Evolutionary conservation across 768 basidiomycete species (phyloP), one percentile per base, ranked within the genome.

Genomic region (Hygrocybe punicea): DNA sequence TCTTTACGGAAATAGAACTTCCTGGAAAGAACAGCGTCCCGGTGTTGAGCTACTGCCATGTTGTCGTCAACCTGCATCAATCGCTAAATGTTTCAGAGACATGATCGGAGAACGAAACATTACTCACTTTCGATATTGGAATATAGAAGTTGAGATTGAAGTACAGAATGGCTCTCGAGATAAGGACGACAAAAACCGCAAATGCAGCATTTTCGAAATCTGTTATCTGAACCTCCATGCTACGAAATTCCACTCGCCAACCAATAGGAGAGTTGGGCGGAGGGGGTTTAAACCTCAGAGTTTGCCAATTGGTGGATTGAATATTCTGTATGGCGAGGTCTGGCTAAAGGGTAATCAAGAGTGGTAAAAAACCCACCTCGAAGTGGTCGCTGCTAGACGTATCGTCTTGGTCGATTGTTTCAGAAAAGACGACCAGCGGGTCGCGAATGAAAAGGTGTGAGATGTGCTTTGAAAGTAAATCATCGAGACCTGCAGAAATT

Each of bases 291-390:
- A 99, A 99, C 48, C 97, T 84, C 33, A 99, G 78, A 0, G 97
- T 98, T 74, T 99, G 97, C 97, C 97, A 99, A 67, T 99, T 99
- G 4, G 97, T 99, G 2, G 97, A 98, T 82, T 99, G 97, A 23
- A 99, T 87, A 66, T 98, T 98, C 90, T 96, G 70, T 5, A 50
- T 39, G 42, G 3, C 8, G 24, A 24, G 25, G 58, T 51, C 53
- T 61, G 17, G 42, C 37, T 3, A 50, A 24, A 39, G 58, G n/a
- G 29, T n/a, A 23, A 10, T 34, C 42, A 33, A 3, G 39, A 29
- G 35, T 17, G 42, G 42, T 5, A 10, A 39, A 17, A 17, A 4
- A 62, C 73, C 23, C 62, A 92, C 93, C 81, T 99, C 97, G 60
- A 98, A 98, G 69, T 99, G 97, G 68, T 98, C 97, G 58, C 83